Evolutionary conservation across 306 rosid genomes (phyloP).

Genomic region (Myrica gale): DNA sequence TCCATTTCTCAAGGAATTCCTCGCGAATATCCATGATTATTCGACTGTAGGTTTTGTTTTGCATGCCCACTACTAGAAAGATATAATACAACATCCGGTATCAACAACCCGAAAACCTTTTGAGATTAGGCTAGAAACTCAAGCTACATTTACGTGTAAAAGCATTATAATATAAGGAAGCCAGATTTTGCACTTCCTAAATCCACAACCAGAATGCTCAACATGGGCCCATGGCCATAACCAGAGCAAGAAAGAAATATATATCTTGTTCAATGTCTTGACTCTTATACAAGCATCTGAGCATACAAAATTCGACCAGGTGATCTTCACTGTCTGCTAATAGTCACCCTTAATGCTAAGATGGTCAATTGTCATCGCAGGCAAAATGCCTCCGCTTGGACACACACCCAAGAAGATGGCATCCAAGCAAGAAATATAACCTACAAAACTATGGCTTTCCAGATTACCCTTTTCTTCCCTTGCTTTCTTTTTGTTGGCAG

Average conservation of each 20-base stretch:
- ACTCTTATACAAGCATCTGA: slow-evolving; percentile 22
- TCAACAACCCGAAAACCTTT: too few relatives aligned
- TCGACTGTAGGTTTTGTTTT: too few relatives aligned
- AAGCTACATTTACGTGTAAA: neutral
- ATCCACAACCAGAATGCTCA: neutral
- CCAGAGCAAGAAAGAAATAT: neutral
- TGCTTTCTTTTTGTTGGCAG: slow-evolving; percentile 16
- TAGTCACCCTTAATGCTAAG: slow-evolving; percentile 23
- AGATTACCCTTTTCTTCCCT: neutral
- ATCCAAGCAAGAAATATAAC: slow-evolving; percentile 26
- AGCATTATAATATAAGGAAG: neutral
- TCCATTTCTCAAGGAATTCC: too few relatives aligned
- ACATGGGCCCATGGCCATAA: neutral
- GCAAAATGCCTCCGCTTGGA: neutral
- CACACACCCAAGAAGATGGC: slow-evolving; percentile 15
- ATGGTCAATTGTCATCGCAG: slow-evolving; percentile 12
- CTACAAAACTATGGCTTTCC: slow-evolving; percentile 5
- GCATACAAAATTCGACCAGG: slow-evolving; percentile 8
- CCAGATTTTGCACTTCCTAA: neutral
- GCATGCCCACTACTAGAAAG: too few relatives aligned
- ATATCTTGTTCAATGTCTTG: neutral
- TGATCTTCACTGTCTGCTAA: slow-evolving; percentile 13
- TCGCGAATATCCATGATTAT: too few relatives aligned
- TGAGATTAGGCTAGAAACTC: too few relatives aligned
- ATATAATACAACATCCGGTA: too few relatives aligned